These are phyloP conservation scores for Coniochaeta hoffmannii DNA, from an alignment of 2,329 filamentous ascomycete species.

Conservation along the genomic window DNA sequence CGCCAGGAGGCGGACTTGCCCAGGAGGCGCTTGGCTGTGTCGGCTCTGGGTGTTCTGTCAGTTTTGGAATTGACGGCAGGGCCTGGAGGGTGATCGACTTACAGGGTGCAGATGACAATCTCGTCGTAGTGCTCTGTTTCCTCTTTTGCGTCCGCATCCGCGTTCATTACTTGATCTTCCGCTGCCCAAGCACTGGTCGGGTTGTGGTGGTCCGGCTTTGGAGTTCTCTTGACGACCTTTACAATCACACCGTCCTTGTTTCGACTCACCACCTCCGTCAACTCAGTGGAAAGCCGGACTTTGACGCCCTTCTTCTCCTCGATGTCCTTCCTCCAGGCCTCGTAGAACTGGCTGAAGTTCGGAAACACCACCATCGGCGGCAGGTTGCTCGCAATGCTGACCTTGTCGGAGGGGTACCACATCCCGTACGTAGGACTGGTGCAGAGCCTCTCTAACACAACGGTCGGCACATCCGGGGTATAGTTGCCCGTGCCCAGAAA, in stretches of 20 bases:
- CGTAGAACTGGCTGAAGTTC: conserved; percentile 53
- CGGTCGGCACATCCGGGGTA: conserved; percentile 61
- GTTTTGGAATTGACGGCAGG: too few species aligned
- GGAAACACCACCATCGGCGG: conserved; percentile 62
- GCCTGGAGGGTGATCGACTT: not conserved
- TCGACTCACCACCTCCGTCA: conserved; percentile 43
- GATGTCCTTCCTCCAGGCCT: conserved; percentile 48
- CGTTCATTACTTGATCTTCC: conserved; percentile 28
- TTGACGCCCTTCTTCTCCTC: conserved; percentile 46
- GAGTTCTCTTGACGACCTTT: conserved; percentile 31
- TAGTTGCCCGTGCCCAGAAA: conserved; percentile 72
- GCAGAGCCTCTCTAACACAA: conserved; percentile 56
- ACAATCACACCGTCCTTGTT: conserved; percentile 44
- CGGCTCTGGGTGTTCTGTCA: conserved; percentile 31
- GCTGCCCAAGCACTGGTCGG: conserved; percentile 8
- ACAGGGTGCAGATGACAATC: conserved; percentile 48
- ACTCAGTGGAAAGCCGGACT: conserved; percentile 36
- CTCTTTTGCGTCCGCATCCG: conserved; percentile 41
- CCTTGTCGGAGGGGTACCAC: conserved; percentile 45
- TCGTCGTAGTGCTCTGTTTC: conserved; percentile 52
- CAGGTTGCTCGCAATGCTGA: conserved; percentile 46
- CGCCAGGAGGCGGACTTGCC: conserved; percentile 48
- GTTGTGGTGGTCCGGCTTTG: conserved; percentile 26
- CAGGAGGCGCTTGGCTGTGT: conserved; percentile 56
- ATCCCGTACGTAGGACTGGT: conserved; percentile 51